A percentile compares a stretch with the other conserved stretches of the same genome.
Evolutionary conservation across 2,329 filamentous ascomycete genomes (phyloP).

Genomic region (Colletotrichum sp.): DNA sequence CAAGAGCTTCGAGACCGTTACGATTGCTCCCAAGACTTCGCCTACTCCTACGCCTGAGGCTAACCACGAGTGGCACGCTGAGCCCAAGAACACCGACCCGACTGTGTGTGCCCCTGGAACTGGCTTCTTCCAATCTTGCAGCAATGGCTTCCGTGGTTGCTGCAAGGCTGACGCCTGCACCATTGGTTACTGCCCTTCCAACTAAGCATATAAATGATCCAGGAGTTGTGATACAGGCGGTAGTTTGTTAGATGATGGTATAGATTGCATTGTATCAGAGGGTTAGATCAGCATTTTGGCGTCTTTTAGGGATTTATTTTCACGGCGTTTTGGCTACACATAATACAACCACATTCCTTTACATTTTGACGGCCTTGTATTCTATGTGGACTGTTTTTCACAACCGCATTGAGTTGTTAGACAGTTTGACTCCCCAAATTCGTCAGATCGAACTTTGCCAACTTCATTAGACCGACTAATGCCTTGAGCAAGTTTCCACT

Average conservation of each 20-base stretch:
- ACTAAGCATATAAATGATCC: neutral
- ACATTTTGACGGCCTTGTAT: neutral
- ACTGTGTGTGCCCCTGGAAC: conserved; percentile 9
- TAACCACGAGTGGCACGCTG: neutral
- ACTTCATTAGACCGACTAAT: neutral
- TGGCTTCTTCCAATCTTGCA: conserved; percentile 18
- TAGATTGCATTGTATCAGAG: neutral
- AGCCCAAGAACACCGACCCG: neutral
- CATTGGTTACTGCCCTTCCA: conserved; percentile 15
- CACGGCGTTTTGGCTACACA: neutral
- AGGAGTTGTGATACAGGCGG: neutral
- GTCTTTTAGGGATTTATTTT: neutral
- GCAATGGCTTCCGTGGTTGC: conserved; percentile 15
- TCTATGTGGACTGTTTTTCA: fast-evolving
- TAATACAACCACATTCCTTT: conserved; percentile 3
- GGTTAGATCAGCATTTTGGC: neutral
- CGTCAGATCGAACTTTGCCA: neutral
- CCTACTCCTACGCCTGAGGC: neutral
- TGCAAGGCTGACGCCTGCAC: conserved; percentile 12
- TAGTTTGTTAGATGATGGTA: neutral
- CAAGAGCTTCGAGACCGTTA: conserved; percentile 2
- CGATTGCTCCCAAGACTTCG: neutral
- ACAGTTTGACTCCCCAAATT: fast-evolving
- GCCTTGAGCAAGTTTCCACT: neutral
- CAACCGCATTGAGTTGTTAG: neutral